Percentiles rank a stretch among this genome's conserved stretches.
phyloP scores from a whole-genome alignment of 352 stramenopile genomes.

The Phytophthora foliorum region DNA sequence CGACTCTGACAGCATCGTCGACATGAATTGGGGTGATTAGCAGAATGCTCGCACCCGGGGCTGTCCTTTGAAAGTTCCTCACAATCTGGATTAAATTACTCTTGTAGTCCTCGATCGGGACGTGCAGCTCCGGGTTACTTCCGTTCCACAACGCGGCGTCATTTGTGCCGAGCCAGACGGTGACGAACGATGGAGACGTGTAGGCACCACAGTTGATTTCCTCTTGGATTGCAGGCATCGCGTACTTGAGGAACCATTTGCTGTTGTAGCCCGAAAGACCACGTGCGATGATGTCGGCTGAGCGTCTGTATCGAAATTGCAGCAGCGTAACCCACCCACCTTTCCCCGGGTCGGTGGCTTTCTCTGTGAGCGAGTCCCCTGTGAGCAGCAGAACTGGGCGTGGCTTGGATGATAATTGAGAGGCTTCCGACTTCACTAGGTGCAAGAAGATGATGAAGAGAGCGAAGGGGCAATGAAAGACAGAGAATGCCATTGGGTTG shows the following conservation, averaged over 20 bases:
- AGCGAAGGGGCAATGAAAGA: not conserved
- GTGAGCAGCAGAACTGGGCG: constrained; percentile 35
- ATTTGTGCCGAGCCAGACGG: constrained; percentile 21
- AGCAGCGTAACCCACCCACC: constrained; percentile 41
- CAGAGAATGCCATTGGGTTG: not conserved
- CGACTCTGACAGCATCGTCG: constrained; percentile 18
- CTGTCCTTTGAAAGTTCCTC: constrained; percentile 1
- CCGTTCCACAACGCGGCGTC: constrained; percentile 20
- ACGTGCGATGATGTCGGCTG: constrained; percentile 45
- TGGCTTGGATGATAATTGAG: not conserved
- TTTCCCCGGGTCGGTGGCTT: constrained; percentile 20
- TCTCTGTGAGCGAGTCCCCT: constrained; percentile 56
- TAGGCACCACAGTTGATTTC: constrained; percentile 14
- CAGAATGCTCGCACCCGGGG: constrained; percentile 41
- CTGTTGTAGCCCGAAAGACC: constrained; percentile 47
- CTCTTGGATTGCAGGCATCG: constrained; percentile 5
- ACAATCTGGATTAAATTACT: constrained; percentile 26
- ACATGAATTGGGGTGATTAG: constrained; percentile 46
- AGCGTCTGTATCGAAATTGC: constrained; percentile 37
- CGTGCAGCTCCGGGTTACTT: constrained; percentile 20
- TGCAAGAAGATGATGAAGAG: not conserved
- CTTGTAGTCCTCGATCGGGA: constrained; percentile 25
- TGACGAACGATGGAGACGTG: constrained; percentile 17
- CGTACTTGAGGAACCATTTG: constrained; percentile 48
- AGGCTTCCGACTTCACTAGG: not conserved